phyloP scores from a whole-genome alignment of 345 rosid species.

The Zanthoxylum bungeanum region DNA sequence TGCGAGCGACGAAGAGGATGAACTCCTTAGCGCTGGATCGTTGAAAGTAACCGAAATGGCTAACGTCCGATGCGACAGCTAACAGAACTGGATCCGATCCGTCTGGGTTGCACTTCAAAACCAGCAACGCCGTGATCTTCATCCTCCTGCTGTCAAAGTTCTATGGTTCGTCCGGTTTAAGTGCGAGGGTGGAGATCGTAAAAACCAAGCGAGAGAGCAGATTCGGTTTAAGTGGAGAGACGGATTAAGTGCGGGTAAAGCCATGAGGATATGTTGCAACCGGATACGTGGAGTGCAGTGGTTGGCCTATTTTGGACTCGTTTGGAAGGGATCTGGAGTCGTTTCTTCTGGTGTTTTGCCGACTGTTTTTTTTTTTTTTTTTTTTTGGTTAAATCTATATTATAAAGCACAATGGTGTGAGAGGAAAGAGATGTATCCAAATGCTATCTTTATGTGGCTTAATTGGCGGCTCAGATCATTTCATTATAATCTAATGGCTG shows the following conservation, averaged over 20 bases:
- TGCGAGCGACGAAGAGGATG: conserved; percentile 78
- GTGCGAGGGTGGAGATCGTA: no score
- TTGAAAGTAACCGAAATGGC: conserved; percentile 90
- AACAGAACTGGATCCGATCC: conserved; percentile 68
- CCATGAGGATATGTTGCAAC: neutral
- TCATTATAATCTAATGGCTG: no score
- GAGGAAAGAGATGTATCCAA: no score
- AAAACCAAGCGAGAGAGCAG: neutral
- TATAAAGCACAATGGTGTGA: no score
- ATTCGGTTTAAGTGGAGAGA: neutral
- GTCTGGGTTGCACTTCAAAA: conserved; percentile 64
- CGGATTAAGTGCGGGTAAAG: neutral
- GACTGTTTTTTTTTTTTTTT: no score
- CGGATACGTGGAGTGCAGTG: no score
- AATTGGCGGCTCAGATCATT: no score
- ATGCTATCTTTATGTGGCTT: no score
- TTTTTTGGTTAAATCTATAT: no score
- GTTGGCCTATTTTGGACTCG: no score
- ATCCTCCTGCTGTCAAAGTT: conserved; percentile 24
- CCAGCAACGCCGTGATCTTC: conserved; percentile 93
- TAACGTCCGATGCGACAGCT: conserved; percentile 70
- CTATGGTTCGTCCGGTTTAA: neutral
- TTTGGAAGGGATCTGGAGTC: no score
- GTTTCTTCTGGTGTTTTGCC: no score
- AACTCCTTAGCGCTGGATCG: conserved; percentile 84